Conservation (phyloP, 805 yeast species). For the Cyberlindnera maritima region DNA sequence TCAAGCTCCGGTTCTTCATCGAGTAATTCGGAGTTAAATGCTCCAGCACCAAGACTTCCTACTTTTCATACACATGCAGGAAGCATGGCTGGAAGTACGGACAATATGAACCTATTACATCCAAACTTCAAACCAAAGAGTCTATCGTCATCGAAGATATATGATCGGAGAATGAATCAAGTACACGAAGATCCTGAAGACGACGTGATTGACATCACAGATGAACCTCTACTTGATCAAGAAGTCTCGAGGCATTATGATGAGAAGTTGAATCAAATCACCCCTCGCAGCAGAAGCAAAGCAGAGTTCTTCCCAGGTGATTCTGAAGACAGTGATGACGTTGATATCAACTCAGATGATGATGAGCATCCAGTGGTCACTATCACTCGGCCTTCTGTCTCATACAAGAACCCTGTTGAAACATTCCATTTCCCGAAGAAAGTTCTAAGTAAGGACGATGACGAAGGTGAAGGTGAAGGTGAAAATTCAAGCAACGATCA, state of each 20-base stretch:
- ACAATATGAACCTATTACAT: background rate
- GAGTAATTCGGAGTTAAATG: background rate
- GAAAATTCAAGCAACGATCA: background rate
- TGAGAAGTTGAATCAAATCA: slow-evolving; percentile 20
- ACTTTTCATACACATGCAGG: slow-evolving; percentile 16
- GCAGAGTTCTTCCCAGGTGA: slow-evolving; percentile 21
- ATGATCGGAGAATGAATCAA: slow-evolving; percentile 23
- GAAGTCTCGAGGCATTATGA: slow-evolving; percentile 8
- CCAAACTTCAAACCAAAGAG: slow-evolving; percentile 4
- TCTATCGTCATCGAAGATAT: slow-evolving; percentile 20
- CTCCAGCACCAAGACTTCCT: slow-evolving; percentile 18
- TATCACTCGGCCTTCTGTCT: background rate
- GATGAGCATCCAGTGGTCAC: background rate
- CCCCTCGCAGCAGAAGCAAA: slow-evolving; percentile 5
- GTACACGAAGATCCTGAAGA: slow-evolving; percentile 13
- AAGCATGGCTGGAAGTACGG: background rate
- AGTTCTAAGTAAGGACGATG: background rate
- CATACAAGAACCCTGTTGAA: background rate
- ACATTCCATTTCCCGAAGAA: background rate
- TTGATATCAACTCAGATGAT: background rate
- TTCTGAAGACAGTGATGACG: slow-evolving; percentile 7
- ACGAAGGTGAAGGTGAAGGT: background rate
- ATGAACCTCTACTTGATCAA: slow-evolving; percentile 5
- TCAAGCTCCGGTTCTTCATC: background rate
- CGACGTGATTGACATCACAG: slow-evolving; percentile 7